Conservation (phyloP, 2,329 filamentous ascomycete genomes). For the Diaporthe helianthi region DNA sequence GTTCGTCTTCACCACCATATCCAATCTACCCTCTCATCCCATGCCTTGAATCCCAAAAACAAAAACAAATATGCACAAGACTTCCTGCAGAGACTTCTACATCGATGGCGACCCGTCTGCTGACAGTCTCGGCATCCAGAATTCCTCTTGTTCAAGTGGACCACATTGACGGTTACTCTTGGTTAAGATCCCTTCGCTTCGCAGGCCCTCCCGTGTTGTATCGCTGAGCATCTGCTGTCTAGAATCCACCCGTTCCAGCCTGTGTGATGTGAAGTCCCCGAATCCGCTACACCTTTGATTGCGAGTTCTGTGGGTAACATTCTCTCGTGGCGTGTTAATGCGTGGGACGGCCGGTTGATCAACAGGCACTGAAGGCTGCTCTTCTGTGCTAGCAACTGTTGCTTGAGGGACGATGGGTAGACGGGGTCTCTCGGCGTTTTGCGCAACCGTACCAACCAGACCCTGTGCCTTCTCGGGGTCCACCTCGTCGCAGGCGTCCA, state of each 20-base stretch:
- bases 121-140: background rate
- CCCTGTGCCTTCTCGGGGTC: too few relatives aligned
- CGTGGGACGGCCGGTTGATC: background rate
- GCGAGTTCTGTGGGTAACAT: background rate
- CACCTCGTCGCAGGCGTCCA: too few relatives aligned
- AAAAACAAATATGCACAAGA: background rate
- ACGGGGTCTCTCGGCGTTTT: background rate
- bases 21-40: background rate
- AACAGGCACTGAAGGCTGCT: background rate
- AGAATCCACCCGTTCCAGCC: background rate
- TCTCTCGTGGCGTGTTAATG: too few relatives aligned
- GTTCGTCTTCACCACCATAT: background rate
- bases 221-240: too few relatives aligned
- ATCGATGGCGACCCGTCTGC: background rate
- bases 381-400: background rate
- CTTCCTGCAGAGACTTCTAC: background rate
- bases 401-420: background rate
- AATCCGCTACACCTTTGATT: too few relatives aligned
- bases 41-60: background rate
- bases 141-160: background rate
- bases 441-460: background rate
- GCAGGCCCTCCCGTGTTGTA: too few relatives aligned
- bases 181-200: background rate
- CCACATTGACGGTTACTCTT: too few relatives aligned
- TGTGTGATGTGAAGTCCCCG: too few relatives aligned